Base-by-base conservation (phyloP, 1,284 basidiomycete genomes). In the Pholiota adiposa region DNA sequence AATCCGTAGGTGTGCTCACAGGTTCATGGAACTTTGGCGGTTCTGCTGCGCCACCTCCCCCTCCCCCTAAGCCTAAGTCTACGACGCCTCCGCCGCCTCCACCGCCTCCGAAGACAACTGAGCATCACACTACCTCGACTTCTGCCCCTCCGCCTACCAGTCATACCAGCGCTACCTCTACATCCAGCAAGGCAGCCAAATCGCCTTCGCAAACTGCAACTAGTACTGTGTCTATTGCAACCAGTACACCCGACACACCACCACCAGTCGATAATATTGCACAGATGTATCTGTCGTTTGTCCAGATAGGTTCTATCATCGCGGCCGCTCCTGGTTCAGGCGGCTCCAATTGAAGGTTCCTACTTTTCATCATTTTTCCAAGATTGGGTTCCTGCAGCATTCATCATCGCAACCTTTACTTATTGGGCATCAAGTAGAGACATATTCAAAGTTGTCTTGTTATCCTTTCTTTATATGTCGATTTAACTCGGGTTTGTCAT, bases 11-110 rank as follows among this genome's bases (percentile, higher is more conserved):
- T 49, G 80, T 84, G 21, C 65, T 91, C 57, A 75, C 77, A 55
- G 85, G 85, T 58, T 65, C 68, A 11, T 90, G 88, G 89, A 75
- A 70, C 63, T 84, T 77, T 73, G 79, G 72, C n/a, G 69, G 65
- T 21, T 71, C 70, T 29, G 64, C 63, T 16, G 68, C 65, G 4
- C 56, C 68, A 1, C 55, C 65, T 66, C 19, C 52, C 25, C 67
- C 70, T 5, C 58, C 63, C 33, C 63, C 69, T 4, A 67, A 64
- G 6, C 63, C 69, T 0, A 54, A 60, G 2, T 56, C 59, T 4
- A 51, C 61, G 19, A 41, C 60, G 11, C 41, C 52, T 18, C 60
- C 60, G 16, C 58, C 62, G 8, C 44, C n/a, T n/a, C n/a, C 63
- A 4, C 53, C 61, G 2, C 54, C 54, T 6, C 58, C 61, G 14